Conservation (phyloP, 2,329 filamentous ascomycete species). For the Trichocomaceae sp. region DNA sequence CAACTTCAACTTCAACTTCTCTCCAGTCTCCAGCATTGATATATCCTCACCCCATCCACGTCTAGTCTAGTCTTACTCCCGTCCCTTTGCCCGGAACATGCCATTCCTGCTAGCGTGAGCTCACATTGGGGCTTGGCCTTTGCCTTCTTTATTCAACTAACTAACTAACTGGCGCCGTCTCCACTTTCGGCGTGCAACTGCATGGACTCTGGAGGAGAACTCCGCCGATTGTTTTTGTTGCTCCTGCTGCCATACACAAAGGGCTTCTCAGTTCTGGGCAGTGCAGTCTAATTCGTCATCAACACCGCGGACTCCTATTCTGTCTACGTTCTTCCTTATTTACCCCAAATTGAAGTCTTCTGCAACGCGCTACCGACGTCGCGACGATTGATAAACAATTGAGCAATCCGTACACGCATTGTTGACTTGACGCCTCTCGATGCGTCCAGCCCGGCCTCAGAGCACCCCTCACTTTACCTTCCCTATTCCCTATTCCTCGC, state of each 20-base stretch:
- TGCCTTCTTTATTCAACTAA: slow-evolving; percentile 1
- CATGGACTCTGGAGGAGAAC: slow-evolving; percentile 10
- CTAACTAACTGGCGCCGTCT: slow-evolving; percentile 6
- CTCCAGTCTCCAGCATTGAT: neutral
- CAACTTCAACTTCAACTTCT: neutral
- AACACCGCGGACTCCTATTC: neutral
- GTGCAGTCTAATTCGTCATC: neutral
- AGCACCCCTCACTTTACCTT: slow-evolving; percentile 4
- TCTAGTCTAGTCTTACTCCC: slow-evolving; percentile 6
- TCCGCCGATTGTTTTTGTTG: slow-evolving; percentile 6
- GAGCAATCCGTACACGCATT: neutral
- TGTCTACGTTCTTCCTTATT: neutral
- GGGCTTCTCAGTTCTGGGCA: neutral
- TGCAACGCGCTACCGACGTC: neutral
- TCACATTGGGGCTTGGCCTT: slow-evolving; percentile 5
- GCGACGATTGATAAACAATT: neutral
- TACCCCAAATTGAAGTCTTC: neutral
- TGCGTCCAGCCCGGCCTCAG: slow-evolving; percentile 2
- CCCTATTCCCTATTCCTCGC: neutral
- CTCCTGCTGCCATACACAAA: neutral
- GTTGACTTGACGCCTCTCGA: slow-evolving; percentile 6
- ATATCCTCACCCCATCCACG: neutral
- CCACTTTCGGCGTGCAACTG: slow-evolving; percentile 10
- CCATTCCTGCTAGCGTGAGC: slow-evolving; percentile 7
- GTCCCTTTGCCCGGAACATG: slow-evolving; percentile 1